Percentiles rank a stretch among this genome's conserved stretches.
phyloP scores from a whole-genome alignment of 495 filamentous ascomycete species.

The Talaromyces borbonicus region DNA sequence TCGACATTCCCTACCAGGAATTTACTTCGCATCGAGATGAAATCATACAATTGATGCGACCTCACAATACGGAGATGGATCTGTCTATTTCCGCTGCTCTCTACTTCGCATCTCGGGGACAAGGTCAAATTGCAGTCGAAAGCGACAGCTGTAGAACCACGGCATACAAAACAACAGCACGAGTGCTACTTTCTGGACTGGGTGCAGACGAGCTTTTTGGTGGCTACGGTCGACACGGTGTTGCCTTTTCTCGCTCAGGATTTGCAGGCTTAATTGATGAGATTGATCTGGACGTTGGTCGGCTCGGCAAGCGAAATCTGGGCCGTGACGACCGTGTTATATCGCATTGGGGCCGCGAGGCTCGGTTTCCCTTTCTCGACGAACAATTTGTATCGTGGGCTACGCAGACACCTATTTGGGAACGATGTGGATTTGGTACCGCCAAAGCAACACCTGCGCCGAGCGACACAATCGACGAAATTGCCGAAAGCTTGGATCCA shows the following conservation, averaged over 20 bases:
- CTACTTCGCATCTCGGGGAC: constrained; percentile 84
- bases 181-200: constrained; percentile 83
- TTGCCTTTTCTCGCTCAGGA: constrained; percentile 57
- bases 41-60: constrained; percentile 70
- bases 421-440: constrained; percentile 67
- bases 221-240: constrained; percentile 78
- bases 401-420: constrained; percentile 59
- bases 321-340: constrained; percentile 90
- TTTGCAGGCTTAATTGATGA: constrained; percentile 69
- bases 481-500: constrained; percentile 42
- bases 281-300: constrained; percentile 73
- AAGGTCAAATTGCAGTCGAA: constrained; percentile 36
- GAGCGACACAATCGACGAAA: constrained; percentile 7
- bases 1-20: constrained; percentile 77
- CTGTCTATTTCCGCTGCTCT: constrained; percentile 88
- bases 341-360: constrained; percentile 81
- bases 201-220: constrained; percentile 95
- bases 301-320: constrained; percentile 86
- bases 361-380: constrained; percentile 85
- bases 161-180: constrained; percentile 58
- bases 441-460: constrained; percentile 4
- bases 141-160: background rate
- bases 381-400: constrained; percentile 79
- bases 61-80: constrained; percentile 98
- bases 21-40: constrained; percentile 56